These are phyloP conservation scores for Microbotryum violaceum DNA, from an alignment of 1,284 basidiomycete genomes.

Conservation along the genomic window DNA sequence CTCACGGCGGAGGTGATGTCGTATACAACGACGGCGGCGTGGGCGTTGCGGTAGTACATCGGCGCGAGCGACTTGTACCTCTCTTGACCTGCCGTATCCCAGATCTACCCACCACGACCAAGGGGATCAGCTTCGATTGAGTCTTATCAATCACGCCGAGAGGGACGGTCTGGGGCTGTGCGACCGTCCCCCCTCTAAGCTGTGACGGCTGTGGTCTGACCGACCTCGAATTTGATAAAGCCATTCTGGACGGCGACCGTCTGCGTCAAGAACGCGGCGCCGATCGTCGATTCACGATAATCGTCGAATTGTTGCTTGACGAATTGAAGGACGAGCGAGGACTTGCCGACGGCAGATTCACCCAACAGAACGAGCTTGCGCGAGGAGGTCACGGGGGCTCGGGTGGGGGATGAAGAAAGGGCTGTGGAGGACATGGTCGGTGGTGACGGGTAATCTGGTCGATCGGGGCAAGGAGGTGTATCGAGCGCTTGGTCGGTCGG, in stretches of 20 bases:
- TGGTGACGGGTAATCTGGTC: conserved; percentile 46
- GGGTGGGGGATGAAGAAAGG: conserved; percentile 3
- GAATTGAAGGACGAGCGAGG: conserved; percentile 93
- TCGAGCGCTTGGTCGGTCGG: too few relatives aligned
- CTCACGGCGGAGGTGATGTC: conserved; percentile 77
- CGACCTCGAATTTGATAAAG: conserved; percentile 72
- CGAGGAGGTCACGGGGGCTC: conserved; percentile 31
- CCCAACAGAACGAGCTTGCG: conserved; percentile 45
- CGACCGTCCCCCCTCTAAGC: too few relatives aligned
- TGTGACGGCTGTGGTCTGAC: too few relatives aligned
- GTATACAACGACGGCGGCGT: conserved; percentile 96
- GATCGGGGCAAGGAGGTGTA: too few relatives aligned
- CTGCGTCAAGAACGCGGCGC: conserved; percentile 52
- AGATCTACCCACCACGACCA: conserved; percentile 56
- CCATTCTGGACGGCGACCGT: conserved; percentile 54
- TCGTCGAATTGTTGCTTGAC: conserved; percentile 90
- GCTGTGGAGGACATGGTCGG: conserved; percentile 39
- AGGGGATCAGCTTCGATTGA: too few relatives aligned
- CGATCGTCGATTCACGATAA: conserved; percentile 97
- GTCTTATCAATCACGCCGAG: too few relatives aligned
- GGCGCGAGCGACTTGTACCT: conserved; percentile 74
- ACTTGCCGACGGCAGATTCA: conserved; percentile 98
- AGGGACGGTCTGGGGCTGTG: too few relatives aligned
- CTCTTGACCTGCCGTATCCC: conserved; percentile 93
- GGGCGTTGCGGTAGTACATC: conserved; percentile 98